A percentile compares a stretch with the other conserved stretches of the same genome.
phyloP scores from a whole-genome alignment of 495 filamentous ascomycete species.

The Pseudevernia furfuracea region DNA sequence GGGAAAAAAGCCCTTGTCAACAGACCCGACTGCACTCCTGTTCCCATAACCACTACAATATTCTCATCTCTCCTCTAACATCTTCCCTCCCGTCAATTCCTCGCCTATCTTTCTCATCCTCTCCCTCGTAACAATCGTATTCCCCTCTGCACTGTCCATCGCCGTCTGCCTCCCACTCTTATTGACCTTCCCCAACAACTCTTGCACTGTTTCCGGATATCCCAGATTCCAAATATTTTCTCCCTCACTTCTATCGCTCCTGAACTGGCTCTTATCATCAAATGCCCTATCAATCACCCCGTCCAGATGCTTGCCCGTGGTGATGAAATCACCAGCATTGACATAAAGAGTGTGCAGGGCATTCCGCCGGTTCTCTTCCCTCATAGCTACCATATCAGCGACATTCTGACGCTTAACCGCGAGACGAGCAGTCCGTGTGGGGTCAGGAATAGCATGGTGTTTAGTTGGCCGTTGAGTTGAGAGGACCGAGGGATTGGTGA shows the following conservation, averaged over 20 bases:
- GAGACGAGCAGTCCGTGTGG: constrained; percentile 41
- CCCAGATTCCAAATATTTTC: constrained; percentile 54
- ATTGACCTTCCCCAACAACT: constrained; percentile 34
- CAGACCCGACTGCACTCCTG: not conserved
- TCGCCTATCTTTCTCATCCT: constrained; percentile 59
- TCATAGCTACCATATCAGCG: constrained; percentile 33
- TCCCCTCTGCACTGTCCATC: constrained; percentile 28
- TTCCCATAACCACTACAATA: not conserved
- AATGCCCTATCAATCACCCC: constrained; percentile 56
- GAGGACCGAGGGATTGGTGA: constrained; percentile 49
- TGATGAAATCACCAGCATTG: constrained; percentile 57
- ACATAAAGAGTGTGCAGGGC: constrained; percentile 56
- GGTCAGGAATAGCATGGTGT: constrained; percentile 36
- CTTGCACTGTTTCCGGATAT: constrained; percentile 44
- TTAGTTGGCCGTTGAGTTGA: constrained; percentile 37
- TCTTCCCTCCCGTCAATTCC: constrained; percentile 61
- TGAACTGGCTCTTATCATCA: constrained; percentile 43
- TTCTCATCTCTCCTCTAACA: constrained; percentile 32
- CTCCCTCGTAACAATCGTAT: constrained; percentile 41
- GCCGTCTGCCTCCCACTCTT: constrained; percentile 28
- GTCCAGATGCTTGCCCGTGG: constrained; percentile 53
- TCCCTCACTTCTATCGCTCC: constrained; percentile 37
- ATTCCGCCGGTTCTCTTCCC: constrained; percentile 38
- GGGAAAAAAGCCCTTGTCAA: not conserved
- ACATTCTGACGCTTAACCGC: constrained; percentile 37